A percentile compares a stretch with the other conserved stretches of the same genome.
Conservation (phyloP, 371 early-diverging fungal genomes). For the Apophysomyces sp. region DNA sequence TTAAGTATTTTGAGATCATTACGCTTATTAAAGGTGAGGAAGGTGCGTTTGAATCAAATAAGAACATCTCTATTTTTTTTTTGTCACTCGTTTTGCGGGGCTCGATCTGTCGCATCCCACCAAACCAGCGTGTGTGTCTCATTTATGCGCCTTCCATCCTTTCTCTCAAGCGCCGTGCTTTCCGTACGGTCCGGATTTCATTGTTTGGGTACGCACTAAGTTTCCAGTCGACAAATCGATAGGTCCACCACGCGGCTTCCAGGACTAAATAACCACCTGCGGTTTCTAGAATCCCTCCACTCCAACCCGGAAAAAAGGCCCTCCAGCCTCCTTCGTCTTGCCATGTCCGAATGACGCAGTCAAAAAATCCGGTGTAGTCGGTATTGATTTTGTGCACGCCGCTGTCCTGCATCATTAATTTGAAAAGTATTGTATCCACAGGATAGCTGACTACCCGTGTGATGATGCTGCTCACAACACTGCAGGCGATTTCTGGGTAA, state of each 20-base stretch:
- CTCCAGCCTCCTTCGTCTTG: constrained; percentile 37
- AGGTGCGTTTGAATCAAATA: no score
- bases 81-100: no score
- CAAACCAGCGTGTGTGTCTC: no score
- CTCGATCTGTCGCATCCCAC: no score
- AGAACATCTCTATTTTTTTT: no score
- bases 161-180: constrained; percentile 6
- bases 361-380: constrained; percentile 48
- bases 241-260: constrained; percentile 44
- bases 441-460: constrained; percentile 54
- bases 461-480: constrained; percentile 53
- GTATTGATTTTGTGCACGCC: constrained; percentile 42
- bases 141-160: constrained; percentile 1
- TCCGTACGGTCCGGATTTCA: constrained; percentile 8
- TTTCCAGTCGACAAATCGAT: constrained; percentile 30
- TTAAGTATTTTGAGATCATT: no score
- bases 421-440: constrained; percentile 52
- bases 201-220: constrained; percentile 4
- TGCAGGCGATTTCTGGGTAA: constrained; percentile 60
- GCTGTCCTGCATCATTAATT: constrained; percentile 54
- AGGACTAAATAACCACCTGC: constrained; percentile 35
- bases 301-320: constrained; percentile 49
- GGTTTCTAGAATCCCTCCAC: constrained; percentile 37
- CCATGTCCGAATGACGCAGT: constrained; percentile 35
- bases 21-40: no score